Percentiles rank a stretch among this genome's conserved stretches.
Evolutionary conservation across 257 asterid species (phyloP).

Genomic region (Prunella vulgaris): DNA sequence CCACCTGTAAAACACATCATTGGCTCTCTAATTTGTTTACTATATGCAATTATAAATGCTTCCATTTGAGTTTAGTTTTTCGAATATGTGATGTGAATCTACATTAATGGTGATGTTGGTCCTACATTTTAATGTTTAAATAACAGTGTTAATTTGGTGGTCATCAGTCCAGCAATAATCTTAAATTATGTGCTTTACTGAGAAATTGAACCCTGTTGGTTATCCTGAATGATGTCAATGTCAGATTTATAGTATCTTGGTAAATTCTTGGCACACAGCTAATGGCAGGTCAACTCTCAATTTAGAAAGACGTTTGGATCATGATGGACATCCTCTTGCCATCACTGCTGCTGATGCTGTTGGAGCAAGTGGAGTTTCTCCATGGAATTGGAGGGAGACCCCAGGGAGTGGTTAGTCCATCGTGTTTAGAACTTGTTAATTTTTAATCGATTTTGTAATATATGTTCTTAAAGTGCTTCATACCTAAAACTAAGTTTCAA

Average conservation of each 20-base stretch:
- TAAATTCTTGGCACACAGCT: conserved; percentile 39
- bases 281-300: conserved; percentile 67
- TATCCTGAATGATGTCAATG: not conserved
- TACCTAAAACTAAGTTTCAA: not conserved
- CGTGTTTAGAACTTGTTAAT: conserved; percentile 1
- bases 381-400: conserved; percentile 95
- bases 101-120: not conserved
- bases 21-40: not conserved
- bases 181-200: not conserved
- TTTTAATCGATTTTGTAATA: not conserved
- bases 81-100: not conserved
- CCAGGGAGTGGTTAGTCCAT: conserved; percentile 64
- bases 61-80: not conserved
- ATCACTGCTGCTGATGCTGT: conserved; percentile 81
- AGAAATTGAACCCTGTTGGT: not conserved
- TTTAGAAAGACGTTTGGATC: conserved; percentile 71
- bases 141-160: not conserved
- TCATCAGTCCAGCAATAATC: not conserved
- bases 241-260: conserved; percentile 2
- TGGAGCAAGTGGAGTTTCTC: conserved; percentile 75
- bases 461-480: not conserved
- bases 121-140: not conserved
- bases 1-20: not conserved
- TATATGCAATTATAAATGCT: not conserved
- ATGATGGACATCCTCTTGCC: conserved; percentile 91